Percentiles rank a stretch among this genome's conserved stretches.
phyloP scores from a whole-genome alignment of 495 filamentous ascomycete genomes.

The Parathielavia appendiculata region DNA sequence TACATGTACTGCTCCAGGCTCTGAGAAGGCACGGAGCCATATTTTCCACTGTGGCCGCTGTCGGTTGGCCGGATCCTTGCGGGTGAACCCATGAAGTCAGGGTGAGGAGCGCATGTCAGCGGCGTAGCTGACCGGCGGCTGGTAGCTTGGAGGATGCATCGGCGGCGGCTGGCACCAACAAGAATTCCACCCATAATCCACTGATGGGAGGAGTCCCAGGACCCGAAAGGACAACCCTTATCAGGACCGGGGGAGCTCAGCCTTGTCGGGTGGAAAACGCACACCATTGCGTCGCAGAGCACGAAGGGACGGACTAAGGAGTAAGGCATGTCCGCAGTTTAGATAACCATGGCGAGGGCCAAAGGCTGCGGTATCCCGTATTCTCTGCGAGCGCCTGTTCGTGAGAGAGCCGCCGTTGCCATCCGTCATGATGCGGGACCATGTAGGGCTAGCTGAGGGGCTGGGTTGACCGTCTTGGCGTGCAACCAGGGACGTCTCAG shows the following conservation, averaged over 20 bases:
- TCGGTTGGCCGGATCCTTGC: slow-evolving; percentile 23
- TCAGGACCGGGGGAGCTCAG: neutral
- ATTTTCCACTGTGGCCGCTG: slow-evolving; percentile 25
- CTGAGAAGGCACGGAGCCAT: slow-evolving; percentile 5
- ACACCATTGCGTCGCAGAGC: neutral
- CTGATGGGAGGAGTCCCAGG: neutral
- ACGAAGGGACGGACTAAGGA: neutral
- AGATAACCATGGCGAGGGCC: neutral
- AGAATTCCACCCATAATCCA: neutral
- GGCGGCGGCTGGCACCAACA: neutral
- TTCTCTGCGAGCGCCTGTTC: neutral
- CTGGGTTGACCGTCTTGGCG: slow-evolving; percentile 3
- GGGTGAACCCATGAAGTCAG: neutral
- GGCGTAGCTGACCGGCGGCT: slow-evolving; percentile 4
- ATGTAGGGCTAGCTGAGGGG: slow-evolving; percentile 30
- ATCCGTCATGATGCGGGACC: slow-evolving; percentile 9
- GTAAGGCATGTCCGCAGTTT: neutral
- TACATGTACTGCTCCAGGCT: slow-evolving; percentile 3
- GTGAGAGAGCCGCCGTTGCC: slow-evolving; percentile 1
- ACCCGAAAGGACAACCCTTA: neutral
- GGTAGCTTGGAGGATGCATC: neutral
- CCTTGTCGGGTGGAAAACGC: slow-evolving; percentile 4
- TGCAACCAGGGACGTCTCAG: neutral
- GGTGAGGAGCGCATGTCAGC: slow-evolving; percentile 5
- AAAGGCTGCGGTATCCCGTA: neutral